A percentile compares a stretch with the other conserved stretches of the same genome.
Evolutionary conservation across 495 filamentous ascomycete species (phyloP).

Genomic region (Penicillium riverlandense): DNA sequence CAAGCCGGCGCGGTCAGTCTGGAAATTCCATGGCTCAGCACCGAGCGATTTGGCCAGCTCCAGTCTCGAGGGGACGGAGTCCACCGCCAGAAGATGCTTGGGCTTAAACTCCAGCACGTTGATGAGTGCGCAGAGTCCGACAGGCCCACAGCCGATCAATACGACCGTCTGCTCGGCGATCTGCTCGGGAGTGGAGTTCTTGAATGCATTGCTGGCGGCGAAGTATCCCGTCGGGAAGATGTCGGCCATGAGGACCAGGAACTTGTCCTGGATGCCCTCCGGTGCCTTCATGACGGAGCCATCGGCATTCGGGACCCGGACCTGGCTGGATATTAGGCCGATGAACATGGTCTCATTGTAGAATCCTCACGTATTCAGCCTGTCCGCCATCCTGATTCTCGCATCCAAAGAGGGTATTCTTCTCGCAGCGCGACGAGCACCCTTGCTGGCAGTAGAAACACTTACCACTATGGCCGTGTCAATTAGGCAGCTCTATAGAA

Average conservation of each 20-base stretch:
- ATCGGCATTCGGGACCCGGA: constrained; percentile 80
- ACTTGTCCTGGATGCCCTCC: constrained; percentile 64
- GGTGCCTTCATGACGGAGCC: constrained; percentile 75
- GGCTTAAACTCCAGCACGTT: constrained; percentile 75
- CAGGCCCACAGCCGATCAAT: constrained; percentile 82
- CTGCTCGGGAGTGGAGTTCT: constrained; percentile 51
- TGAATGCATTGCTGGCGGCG: constrained; percentile 78
- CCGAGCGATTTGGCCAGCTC: constrained; percentile 71
- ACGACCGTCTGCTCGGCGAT: constrained; percentile 67
- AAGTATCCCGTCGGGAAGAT: constrained; percentile 81
- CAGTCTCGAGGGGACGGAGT: constrained; percentile 71
- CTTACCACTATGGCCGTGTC: constrained; percentile 43
- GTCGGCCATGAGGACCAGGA: constrained; percentile 61
- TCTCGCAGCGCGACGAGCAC: constrained; percentile 76
- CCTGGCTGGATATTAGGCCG: constrained; percentile 19
- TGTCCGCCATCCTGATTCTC: constrained; percentile 74
- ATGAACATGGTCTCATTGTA: not conserved
- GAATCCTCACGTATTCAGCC: constrained; percentile 63
- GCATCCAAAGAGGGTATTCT: constrained; percentile 68
- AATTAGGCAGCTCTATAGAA: too few relatives aligned
- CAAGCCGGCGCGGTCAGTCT: constrained; percentile 59
- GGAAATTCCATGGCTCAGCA: constrained; percentile 81
- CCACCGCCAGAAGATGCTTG: constrained; percentile 77
- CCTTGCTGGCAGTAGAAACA: constrained; percentile 90
- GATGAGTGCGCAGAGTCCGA: constrained; percentile 82